These are phyloP conservation scores for Raffaelea deltoideospora DNA, from an alignment of 2,329 filamentous ascomycete genomes.

Conservation along the genomic window DNA sequence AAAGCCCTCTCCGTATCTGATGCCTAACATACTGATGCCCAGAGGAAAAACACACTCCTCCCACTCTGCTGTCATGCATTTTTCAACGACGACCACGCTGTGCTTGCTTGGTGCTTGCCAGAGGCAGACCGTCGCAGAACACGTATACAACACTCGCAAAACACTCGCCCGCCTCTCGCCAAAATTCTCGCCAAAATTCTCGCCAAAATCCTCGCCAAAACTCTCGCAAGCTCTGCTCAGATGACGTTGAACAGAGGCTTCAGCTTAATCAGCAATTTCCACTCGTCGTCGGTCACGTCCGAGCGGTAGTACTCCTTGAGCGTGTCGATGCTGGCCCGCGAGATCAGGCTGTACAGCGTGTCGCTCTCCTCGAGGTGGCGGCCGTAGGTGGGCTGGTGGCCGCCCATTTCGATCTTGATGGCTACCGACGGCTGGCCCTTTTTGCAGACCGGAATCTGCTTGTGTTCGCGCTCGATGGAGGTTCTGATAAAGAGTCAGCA, in stretches of 20 bases:
- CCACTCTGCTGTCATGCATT: too few relatives aligned
- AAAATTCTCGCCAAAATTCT: too few relatives aligned
- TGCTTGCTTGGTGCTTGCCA: background rate
- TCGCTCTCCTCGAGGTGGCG: constrained; percentile 91
- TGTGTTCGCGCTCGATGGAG: constrained; percentile 95
- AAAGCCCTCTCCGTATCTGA: too few relatives aligned
- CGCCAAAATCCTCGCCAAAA: too few relatives aligned
- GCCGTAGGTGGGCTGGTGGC: constrained; percentile 85
- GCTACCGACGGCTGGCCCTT: constrained; percentile 95
- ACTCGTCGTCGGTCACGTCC: constrained; percentile 85
- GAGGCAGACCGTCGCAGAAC: background rate
- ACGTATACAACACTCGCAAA: too few relatives aligned
- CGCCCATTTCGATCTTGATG: constrained; percentile 89
- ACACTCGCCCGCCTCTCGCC: too few relatives aligned
- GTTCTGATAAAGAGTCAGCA: constrained; percentile 39
- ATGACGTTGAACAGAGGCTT: constrained; percentile 87
- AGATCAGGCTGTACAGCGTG: constrained; percentile 74
- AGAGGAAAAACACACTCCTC: too few relatives aligned
- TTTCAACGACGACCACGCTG: background rate
- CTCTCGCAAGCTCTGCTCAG: constrained; percentile 22
- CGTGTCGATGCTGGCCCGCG: constrained; percentile 76
- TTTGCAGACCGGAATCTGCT: constrained; percentile 82
- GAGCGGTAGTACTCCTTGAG: constrained; percentile 90
- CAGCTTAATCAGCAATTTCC: constrained; percentile 85
- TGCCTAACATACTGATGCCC: too few relatives aligned